Evolutionary conservation across 257 asterid genomes (phyloP).

Genomic region (Solanum etuberosum): DNA sequence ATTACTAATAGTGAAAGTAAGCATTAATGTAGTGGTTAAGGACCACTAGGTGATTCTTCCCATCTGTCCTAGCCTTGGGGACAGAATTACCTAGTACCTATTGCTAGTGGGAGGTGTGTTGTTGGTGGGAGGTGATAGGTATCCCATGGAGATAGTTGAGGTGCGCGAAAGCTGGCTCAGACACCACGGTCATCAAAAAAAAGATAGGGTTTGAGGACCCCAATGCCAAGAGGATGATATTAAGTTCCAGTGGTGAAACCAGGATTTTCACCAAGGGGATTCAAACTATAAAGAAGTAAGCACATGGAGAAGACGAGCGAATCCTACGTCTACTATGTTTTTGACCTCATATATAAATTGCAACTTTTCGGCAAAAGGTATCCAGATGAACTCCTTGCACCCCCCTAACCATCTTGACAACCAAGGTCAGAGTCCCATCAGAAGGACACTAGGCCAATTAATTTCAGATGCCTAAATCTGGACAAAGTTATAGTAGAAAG

Average conservation of each 20-base stretch:
- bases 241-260: background rate
- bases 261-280: background rate
- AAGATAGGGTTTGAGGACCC: background rate
- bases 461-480: background rate
- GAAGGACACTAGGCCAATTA: background rate
- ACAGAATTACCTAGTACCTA: background rate
- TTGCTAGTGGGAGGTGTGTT: no score
- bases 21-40: background rate
- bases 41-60: background rate
- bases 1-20: background rate
- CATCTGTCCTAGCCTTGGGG: background rate
- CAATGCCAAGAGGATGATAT: background rate
- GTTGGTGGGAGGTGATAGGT: background rate
- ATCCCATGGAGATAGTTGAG: background rate
- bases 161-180: background rate
- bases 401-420: background rate
- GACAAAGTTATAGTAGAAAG: background rate
- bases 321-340: background rate
- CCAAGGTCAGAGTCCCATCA: background rate
- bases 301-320: background rate
- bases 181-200: background rate
- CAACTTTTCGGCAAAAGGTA: background rate
- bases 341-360: background rate
- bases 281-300: background rate
- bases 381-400: background rate